Percentiles rank a stretch among this genome's conserved stretches.
phyloP scores from a whole-genome alignment of 352 stramenopile species.

The Phytophthora lateralis region DNA sequence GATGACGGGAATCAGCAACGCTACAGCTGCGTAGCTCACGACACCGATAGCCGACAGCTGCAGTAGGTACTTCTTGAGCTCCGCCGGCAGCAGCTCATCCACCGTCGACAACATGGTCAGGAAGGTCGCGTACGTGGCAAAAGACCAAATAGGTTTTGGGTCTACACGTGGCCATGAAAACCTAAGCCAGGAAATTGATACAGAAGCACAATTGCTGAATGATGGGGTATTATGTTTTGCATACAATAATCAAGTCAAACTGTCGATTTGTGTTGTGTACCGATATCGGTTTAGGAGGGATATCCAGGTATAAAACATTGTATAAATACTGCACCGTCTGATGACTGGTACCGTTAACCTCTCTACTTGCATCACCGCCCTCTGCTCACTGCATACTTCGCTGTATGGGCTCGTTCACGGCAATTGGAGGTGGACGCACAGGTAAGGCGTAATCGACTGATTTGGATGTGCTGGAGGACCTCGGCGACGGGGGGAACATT shows the following conservation, averaged over 20 bases:
- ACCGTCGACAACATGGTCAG: conserved; percentile 19
- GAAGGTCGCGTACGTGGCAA: conserved; percentile 12
- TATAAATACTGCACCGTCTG: conserved; percentile 24
- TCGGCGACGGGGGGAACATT: conserved; percentile 27
- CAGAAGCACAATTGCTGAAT: not conserved
- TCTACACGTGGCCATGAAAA: conserved; percentile 25
- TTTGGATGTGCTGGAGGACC: conserved; percentile 27
- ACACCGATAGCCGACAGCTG: conserved; percentile 59
- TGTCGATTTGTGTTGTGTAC: not conserved
- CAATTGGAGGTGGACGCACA: conserved; percentile 15
- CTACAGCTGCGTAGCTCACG: conserved; percentile 64
- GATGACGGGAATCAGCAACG: conserved; percentile 65
- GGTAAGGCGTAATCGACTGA: conserved; percentile 21
- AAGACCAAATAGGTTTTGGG: conserved; percentile 12
- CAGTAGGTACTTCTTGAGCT: conserved; percentile 52
- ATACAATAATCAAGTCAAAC: not conserved
- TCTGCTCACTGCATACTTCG: conserved; percentile 13
- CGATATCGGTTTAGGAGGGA: not conserved
- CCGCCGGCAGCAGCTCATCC: conserved; percentile 29
- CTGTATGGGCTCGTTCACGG: conserved; percentile 27
- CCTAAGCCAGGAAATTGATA: not conserved
- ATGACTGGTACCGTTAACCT: not conserved
- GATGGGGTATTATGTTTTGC: not conserved
- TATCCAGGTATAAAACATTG: conserved; percentile 15
- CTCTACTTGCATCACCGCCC: conserved; percentile 1